These are phyloP conservation scores for Blastobotrys muscicola DNA, from an alignment of 805 yeast species.

Conservation along the genomic window DNA sequence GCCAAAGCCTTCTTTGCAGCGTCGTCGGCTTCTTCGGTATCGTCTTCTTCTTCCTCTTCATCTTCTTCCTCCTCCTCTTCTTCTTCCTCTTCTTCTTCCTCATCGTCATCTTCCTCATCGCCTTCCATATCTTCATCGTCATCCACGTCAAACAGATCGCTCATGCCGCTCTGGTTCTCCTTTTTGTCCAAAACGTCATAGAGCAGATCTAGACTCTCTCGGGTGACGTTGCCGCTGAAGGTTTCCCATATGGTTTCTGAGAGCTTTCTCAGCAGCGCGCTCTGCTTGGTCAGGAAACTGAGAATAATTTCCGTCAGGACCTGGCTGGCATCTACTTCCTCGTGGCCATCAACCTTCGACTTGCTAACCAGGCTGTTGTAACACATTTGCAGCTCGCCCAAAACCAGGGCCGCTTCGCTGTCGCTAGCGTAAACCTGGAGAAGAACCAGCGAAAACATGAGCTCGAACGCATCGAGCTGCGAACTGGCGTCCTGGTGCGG, in stretches of 20 bases:
- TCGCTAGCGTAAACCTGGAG: slow-evolving; percentile 68
- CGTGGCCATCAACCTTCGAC: slow-evolving; percentile 27
- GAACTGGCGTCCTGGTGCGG: slow-evolving; percentile 27
- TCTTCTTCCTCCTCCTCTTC: slow-evolving; percentile 29
- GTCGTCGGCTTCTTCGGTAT: slow-evolving; percentile 29
- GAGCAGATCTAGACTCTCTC: slow-evolving; percentile 39
- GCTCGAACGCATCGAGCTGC: slow-evolving; percentile 58
- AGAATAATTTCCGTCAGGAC: slow-evolving; percentile 50
- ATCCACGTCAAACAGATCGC: slow-evolving; percentile 59
- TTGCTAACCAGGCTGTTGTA: slow-evolving; percentile 37
- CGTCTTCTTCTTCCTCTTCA: slow-evolving; percentile 29
- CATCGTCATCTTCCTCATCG: slow-evolving; percentile 35
- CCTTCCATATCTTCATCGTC: slow-evolving; percentile 40
- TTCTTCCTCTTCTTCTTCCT: slow-evolving; percentile 29
- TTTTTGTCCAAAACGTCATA: slow-evolving; percentile 50
- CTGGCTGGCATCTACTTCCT: slow-evolving; percentile 36
- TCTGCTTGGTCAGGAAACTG: slow-evolving; percentile 47
- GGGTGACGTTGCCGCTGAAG: slow-evolving; percentile 38
- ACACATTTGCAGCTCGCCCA: slow-evolving; percentile 62
- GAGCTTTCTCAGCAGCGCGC: slow-evolving; percentile 47
- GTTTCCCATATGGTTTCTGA: slow-evolving; percentile 50
- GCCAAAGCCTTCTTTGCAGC: slow-evolving; percentile 1
- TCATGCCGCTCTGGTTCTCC: slow-evolving; percentile 78
- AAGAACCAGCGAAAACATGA: slow-evolving; percentile 65
- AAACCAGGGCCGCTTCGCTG: slow-evolving; percentile 61